Evolutionary conservation across 176 grass and related monocot genomes (phyloP).

Genomic region (Zizania latifolia): DNA sequence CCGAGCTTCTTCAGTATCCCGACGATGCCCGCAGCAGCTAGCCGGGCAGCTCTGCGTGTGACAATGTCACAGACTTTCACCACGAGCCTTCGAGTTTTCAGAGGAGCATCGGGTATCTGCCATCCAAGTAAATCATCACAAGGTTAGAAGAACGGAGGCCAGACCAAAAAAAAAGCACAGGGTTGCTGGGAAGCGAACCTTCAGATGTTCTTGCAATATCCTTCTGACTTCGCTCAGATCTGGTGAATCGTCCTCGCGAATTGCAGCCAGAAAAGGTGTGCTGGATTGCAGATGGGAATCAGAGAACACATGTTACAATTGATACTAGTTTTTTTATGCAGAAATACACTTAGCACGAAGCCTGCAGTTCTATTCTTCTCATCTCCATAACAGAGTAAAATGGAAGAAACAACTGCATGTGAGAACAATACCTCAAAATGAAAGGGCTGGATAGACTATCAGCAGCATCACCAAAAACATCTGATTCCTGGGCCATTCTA

Average conservation of each 20-base stretch:
- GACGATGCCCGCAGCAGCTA: slow-evolving; percentile 67
- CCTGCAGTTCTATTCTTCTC: neutral
- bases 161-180: neutral
- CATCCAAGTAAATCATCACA: neutral
- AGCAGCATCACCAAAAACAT: slow-evolving; percentile 59
- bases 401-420: neutral
- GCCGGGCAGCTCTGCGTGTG: slow-evolving; percentile 63
- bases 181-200: slow-evolving; percentile 24
- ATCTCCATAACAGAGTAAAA: neutral
- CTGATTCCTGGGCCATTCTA: slow-evolving; percentile 64
- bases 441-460: slow-evolving; percentile 58
- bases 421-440: slow-evolving; percentile 54
- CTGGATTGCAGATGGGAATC: slow-evolving; percentile 26
- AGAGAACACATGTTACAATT: neutral
- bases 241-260: slow-evolving; percentile 74
- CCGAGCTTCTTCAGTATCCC: slow-evolving; percentile 85
- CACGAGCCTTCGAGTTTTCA: slow-evolving; percentile 66
- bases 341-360: neutral
- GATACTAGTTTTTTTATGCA: neutral
- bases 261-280: slow-evolving; percentile 68
- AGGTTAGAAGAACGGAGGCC: neutral
- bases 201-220: slow-evolving; percentile 59
- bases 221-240: slow-evolving; percentile 78
- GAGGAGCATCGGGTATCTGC: slow-evolving; percentile 50
- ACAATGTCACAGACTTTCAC: slow-evolving; percentile 72